Base-by-base conservation (phyloP, 2,329 filamentous ascomycete genomes). In the Zopfia rhizophila region DNA sequence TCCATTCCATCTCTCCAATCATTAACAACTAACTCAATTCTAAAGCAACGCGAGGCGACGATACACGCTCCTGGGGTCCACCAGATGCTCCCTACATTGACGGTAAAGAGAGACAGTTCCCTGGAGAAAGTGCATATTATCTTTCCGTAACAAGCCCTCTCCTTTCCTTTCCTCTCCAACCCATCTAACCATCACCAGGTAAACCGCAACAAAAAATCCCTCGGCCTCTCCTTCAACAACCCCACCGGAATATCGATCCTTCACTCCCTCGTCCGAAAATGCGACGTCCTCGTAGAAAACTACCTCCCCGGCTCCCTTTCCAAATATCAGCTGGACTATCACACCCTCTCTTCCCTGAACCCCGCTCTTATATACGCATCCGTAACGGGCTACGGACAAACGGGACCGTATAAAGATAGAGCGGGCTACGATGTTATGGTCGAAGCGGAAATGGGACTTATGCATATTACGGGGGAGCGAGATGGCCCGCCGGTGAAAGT, bases 371-470 rank as follows among this genome's bases (percentile, higher is more conserved):
- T 97, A 58, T 97, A 97, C 66, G 91, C 93, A 7, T 96, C 91
- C 55, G 95, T 97, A 57, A 97, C 94, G 0, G 94, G 94, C 1
- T 97, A 97, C 64, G 94, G 94, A 2, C 94, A 97, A 70, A 96
- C 89, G 1, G 94, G 94, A 0, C 93, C 94, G 0, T 96, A 94
- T 72, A 84, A 87, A 10, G 83, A 86, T 53, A 83, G 94, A 10
- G 91, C 94, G 2, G 94, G 94, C 7, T 99, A 97, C 79, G 94
- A 99, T 72, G 94, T 99, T 59, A 97, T 99, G 93, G 92, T 99
- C 5, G 94, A 97, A 76, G 94, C 92, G 28, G 94, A 97, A 71
- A 94, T 97, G 77, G 94, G 94, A 1, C 76, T 99, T 43, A 97
- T 97, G 94, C 94, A 99, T 73, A 97, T 99, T 60, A 99, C 94